phyloP scores from a whole-genome alignment of 305 asterid species.

The Fraxinus greggii region DNA sequence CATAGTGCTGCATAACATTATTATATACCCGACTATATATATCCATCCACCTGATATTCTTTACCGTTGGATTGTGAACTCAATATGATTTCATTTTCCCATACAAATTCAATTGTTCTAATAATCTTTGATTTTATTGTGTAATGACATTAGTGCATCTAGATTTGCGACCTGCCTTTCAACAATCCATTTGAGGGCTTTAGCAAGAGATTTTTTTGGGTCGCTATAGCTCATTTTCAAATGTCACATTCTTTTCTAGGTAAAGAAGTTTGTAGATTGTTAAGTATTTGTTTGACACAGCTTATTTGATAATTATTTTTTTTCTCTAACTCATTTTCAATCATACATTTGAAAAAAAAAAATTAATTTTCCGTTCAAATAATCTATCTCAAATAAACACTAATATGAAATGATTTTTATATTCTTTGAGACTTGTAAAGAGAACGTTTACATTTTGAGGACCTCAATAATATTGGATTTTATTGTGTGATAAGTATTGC shows the following conservation, averaged over 20 bases:
- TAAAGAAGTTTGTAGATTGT: background rate
- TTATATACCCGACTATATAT: background rate
- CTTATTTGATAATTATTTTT: background rate
- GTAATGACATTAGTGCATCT: background rate
- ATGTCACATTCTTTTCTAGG: conserved; percentile 23
- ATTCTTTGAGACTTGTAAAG: conserved; percentile 25
- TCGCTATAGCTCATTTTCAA: background rate
- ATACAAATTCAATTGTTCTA: background rate
- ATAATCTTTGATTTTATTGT: background rate
- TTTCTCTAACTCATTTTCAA: too few species aligned
- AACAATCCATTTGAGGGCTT: background rate
- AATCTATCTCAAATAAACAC: background rate
- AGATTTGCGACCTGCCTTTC: background rate
- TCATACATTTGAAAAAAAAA: too few species aligned
- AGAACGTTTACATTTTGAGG: conserved; percentile 19
- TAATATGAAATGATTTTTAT: conserved; percentile 24
- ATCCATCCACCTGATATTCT: background rate
- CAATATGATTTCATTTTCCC: background rate
- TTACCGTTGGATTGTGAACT: background rate
- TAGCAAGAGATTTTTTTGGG: background rate
- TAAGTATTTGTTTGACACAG: background rate
- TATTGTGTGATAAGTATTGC: background rate
- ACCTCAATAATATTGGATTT: background rate
- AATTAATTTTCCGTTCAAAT: background rate
- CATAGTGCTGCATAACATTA: background rate